These are phyloP conservation scores for Brettanomyces nanus DNA, from an alignment of 805 yeast genomes.

Conservation along the genomic window DNA sequence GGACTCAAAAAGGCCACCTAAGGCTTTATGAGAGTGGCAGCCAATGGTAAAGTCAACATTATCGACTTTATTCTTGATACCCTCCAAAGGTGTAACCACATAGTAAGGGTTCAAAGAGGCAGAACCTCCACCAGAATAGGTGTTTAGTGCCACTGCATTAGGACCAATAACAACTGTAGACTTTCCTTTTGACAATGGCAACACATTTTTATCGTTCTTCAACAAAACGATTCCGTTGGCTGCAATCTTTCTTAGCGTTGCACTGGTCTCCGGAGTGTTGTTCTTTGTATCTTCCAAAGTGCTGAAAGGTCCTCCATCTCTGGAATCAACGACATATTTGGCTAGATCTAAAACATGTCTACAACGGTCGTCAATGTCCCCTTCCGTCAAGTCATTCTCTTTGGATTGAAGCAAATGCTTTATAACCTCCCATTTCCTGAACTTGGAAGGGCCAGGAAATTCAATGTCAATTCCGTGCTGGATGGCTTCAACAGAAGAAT, in stretches of 20 bases:
- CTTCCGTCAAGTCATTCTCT: conserved; percentile 12
- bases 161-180: conserved; percentile 51
- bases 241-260: conserved; percentile 35
- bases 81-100: conserved; percentile 10
- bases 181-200: conserved; percentile 37
- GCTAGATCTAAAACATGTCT: conserved; percentile 39
- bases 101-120: conserved; percentile 31
- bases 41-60: conserved; percentile 28
- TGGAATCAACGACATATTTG: conserved; percentile 31
- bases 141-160: conserved; percentile 39
- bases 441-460: conserved; percentile 46
- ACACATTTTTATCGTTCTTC: conserved; percentile 40
- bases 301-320: conserved; percentile 31
- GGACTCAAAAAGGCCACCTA: conserved; percentile 12
- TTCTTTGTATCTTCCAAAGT: conserved; percentile 31
- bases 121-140: conserved; percentile 52
- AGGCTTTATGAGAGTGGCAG: conserved; percentile 17
- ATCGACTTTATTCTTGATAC: conserved; percentile 15
- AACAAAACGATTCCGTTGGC: conserved; percentile 46
- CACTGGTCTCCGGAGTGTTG: conserved; percentile 39
- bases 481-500: conserved; percentile 37
- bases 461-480: conserved; percentile 55
- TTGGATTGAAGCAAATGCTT: conserved; percentile 2
- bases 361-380: conserved; percentile 39
- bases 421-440: conserved; percentile 1